A percentile compares a stretch with the other conserved stretches of the same genome.
Conservation (phyloP, 1,139 yeast genomes). For the Pichia sp. region DNA sequence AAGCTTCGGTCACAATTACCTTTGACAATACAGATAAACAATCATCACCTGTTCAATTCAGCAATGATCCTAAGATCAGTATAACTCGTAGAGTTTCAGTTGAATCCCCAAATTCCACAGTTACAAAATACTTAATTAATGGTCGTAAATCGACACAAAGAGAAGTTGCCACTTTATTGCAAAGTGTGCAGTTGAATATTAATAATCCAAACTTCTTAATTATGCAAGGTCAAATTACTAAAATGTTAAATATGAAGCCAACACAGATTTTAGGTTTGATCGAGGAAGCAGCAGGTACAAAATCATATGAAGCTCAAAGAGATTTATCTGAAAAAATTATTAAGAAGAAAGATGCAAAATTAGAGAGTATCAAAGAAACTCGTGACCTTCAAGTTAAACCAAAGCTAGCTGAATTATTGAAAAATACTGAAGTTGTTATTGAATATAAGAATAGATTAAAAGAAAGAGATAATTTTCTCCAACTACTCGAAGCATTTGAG, state of each 20-base stretch:
- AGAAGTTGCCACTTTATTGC: conserved; percentile 83
- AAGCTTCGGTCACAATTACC: conserved; percentile 93
- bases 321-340: conserved; percentile 89
- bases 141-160: conserved; percentile 97
- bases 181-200: conserved; percentile 90
- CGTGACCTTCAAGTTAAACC: conserved; percentile 89
- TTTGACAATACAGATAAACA: conserved; percentile 76
- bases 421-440: conserved; percentile 73
- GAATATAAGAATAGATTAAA: conserved; percentile 84
- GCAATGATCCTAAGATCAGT: conserved; percentile 69
- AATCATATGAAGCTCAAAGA: conserved; percentile 89
- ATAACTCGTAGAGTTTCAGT: conserved; percentile 87
- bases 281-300: conserved; percentile 98
- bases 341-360: conserved; percentile 81
- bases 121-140: conserved; percentile 71
- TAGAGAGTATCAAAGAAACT: conserved; percentile 38
- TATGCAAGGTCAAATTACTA: conserved; percentile 98
- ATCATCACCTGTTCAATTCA: conserved; percentile 85
- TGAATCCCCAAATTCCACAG: conserved; percentile 51
- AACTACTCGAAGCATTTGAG: conserved; percentile 75
- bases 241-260: conserved; percentile 94
- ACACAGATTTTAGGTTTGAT: conserved; percentile 80
- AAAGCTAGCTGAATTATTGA: conserved; percentile 70
- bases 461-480: conserved; percentile 67
- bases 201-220: conserved; percentile 95